Evolutionary conservation across 495 filamentous ascomycete genomes (phyloP).

Genomic region (Aspergillus haitiensis): DNA sequence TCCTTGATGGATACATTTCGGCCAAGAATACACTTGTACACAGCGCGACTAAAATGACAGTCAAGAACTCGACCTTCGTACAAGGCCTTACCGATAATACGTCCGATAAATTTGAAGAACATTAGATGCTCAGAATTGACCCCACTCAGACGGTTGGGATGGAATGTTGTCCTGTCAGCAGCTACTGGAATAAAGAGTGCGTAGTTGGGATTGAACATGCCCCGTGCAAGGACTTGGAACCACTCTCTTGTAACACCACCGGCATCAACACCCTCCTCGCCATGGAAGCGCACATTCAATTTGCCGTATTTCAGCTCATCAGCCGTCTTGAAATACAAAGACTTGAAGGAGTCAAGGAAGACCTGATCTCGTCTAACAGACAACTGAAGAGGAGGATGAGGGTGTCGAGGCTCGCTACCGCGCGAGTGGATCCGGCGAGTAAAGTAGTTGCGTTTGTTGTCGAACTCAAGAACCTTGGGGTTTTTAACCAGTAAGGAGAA

Average conservation of each 20-base stretch:
- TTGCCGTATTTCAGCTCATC: slow-evolving; percentile 99
- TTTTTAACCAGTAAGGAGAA: slow-evolving; percentile 97
- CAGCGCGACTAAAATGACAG: slow-evolving; percentile 97
- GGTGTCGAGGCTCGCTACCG: slow-evolving; percentile 59
- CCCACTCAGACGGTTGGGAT: slow-evolving; percentile 88
- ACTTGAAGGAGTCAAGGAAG: slow-evolving; percentile 97
- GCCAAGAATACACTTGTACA: slow-evolving; percentile 96
- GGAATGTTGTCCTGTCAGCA: slow-evolving; percentile 98
- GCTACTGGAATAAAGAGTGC: slow-evolving; percentile 95
- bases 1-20: slow-evolving; percentile 96
- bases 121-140: slow-evolving; percentile 94
- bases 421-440: slow-evolving; percentile 86
- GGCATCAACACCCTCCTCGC: slow-evolving; percentile 96
- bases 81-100: slow-evolving; percentile 96
- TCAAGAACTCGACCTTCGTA: slow-evolving; percentile 96
- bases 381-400: slow-evolving; percentile 80
- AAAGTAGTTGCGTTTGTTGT: slow-evolving; percentile 99
- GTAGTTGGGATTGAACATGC: slow-evolving; percentile 99
- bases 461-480: slow-evolving; percentile 97
- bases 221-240: slow-evolving; percentile 96
- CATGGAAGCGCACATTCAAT: slow-evolving; percentile 94
- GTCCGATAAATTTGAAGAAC: slow-evolving; percentile 99
- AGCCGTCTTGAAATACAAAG: slow-evolving; percentile 88
- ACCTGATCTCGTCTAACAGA: slow-evolving; percentile 90
- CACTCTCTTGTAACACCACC: slow-evolving; percentile 98